These are phyloP conservation scores for Rhododendron henanense DNA, from an alignment of 148 eudicot genomes.

Conservation along the genomic window DNA sequence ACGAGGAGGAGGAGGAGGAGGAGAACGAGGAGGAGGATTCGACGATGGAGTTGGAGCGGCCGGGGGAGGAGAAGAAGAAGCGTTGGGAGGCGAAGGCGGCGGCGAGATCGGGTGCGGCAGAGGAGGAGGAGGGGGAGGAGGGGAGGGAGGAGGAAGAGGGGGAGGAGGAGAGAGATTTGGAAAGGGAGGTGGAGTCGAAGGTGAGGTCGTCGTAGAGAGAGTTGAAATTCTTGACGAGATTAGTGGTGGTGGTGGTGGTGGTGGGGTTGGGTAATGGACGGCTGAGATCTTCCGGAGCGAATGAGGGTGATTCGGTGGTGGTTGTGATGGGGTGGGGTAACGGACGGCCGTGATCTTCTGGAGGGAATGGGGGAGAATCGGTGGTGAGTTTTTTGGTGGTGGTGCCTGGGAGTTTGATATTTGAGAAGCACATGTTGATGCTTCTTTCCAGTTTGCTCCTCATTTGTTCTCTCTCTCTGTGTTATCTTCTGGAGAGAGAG, in stretches of 20 bases:
- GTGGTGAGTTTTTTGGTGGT: conserved; percentile 5
- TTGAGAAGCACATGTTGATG: conserved; percentile 53
- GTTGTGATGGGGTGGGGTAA: not conserved
- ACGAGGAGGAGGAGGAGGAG: conserved; percentile 27
- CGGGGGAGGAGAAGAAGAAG: conserved; percentile 93
- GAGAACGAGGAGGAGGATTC: conserved; percentile 37
- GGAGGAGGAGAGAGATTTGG: no score
- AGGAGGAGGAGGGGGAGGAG: conserved; percentile 14
- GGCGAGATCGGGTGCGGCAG: conserved; percentile 52
- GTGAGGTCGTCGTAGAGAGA: conserved; percentile 35
- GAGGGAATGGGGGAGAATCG: not conserved
- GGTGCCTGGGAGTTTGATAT: conserved; percentile 30
- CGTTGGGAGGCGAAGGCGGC: conserved; percentile 63
- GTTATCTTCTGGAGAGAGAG: not conserved
- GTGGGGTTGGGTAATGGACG: conserved; percentile 16
- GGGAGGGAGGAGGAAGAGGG: conserved; percentile 17
- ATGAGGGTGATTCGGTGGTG: not conserved
- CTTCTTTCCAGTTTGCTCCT: conserved; percentile 40
- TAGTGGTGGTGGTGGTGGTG: not conserved
- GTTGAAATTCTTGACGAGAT: conserved; percentile 50
- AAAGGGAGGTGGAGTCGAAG: conserved; percentile 1
- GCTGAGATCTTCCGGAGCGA: conserved; percentile 16
- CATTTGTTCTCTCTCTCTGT: conserved; percentile 24
- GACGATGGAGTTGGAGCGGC: conserved; percentile 73
- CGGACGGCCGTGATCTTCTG: no score